Conservation (phyloP, 2,329 filamentous ascomycete species). For the Cadophora malorum region DNA sequence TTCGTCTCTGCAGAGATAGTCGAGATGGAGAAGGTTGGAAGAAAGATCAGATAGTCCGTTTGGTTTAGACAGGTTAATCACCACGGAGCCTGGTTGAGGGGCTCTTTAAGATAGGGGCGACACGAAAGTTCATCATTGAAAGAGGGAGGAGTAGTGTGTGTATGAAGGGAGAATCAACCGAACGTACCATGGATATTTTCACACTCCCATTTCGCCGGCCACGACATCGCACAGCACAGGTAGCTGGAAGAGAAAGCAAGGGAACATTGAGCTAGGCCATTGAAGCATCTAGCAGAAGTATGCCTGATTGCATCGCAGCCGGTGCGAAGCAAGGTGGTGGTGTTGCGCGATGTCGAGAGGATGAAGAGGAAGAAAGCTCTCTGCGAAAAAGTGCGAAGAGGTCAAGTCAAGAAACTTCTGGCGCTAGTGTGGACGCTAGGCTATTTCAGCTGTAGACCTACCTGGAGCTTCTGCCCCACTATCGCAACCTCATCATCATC, state of each 20-base stretch:
- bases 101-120: slow-evolving; percentile 64
- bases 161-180: slow-evolving; percentile 5
- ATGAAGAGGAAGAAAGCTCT: background rate
- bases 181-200: background rate
- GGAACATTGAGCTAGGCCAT: background rate
- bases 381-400: slow-evolving; percentile 8
- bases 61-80: slow-evolving; percentile 66
- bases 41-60: slow-evolving; percentile 58
- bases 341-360: slow-evolving; percentile 10
- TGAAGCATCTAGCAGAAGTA: background rate
- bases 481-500: slow-evolving; percentile 2
- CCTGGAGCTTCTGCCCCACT: slow-evolving; percentile 1
- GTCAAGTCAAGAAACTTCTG: slow-evolving; percentile 14
- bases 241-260: background rate
- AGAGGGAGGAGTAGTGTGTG: slow-evolving; percentile 6
- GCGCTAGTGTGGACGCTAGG: background rate
- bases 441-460: background rate
- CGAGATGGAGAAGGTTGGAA: background rate
- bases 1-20: background rate
- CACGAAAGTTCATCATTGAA: slow-evolving; percentile 61
- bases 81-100: slow-evolving; percentile 50
- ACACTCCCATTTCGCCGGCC: background rate
- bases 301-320: background rate
- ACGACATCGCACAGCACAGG: background rate
- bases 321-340: background rate